Base-by-base conservation (phyloP, 345 rosid genomes). In the Diplotaxis tenuifolia region DNA sequence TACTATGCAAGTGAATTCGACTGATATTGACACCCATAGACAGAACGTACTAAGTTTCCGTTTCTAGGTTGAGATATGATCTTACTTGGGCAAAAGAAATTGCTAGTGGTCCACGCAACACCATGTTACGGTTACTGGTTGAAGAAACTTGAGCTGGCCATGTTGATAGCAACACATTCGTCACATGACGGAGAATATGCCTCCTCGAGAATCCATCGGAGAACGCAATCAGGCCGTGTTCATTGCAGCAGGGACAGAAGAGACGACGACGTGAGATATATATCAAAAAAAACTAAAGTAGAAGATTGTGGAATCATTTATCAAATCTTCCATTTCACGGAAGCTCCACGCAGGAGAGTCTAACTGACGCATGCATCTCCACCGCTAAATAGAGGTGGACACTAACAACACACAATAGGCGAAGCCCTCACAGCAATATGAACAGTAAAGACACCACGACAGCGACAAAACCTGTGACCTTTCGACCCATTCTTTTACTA, bases 61-160 rank as follows among this genome's bases (percentile, higher is more conserved):
- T 72, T 21, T 53, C 9, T 10, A 28, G 61, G 69, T 53, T 58
- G 57, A 40, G 76, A 83, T 54, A 76, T n/a, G n/a, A n/a, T n/a
- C 65, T 61, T 76, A 12, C 47, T 40, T 40, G 61, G 68, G 68
- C 66, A 53, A 63, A 70, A 53, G 36, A 75, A 69, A 60, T 75
- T 34, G 49, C 52, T n/a, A 67, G 69, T 63, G 71, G 67, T 65
- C 40, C 60, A 56, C 31, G 29, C 50, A 55, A 59, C 38, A 45
- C 73, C 75, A 54, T 32, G 52, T 87, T 83, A 95, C 78, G 99
- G 97, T n/a, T n/a, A n/a, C n/a, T n/a, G n/a, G 79, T 91, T 91
- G 86, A 95, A 95, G 74, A 89, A 80, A 82, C 88, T 79, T 65
- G 97, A 84, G 67, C 88, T 86, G 25, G 83, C 83, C 77, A 85